phyloP scores from a whole-genome alignment of 2,329 filamentous ascomycete genomes.

The Monilinia fructigena region DNA sequence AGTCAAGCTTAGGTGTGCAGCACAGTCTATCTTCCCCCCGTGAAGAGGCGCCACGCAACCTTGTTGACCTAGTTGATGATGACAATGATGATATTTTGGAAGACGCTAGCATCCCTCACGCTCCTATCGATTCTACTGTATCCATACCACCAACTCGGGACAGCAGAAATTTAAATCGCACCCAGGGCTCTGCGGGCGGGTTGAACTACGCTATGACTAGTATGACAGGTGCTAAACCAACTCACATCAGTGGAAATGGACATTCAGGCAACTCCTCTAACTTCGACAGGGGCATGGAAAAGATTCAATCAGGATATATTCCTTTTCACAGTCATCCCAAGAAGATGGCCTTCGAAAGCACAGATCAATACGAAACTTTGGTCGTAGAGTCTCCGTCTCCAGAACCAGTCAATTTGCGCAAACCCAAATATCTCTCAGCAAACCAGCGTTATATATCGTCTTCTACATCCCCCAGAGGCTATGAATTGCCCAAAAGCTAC shows the following conservation, averaged over 20 bases:
- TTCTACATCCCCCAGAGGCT: neutral
- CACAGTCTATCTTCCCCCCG: too few relatives aligned
- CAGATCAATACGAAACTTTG: neutral
- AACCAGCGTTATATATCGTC: neutral
- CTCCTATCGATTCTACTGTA: neutral
- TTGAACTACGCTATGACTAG: neutral
- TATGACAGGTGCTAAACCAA: neutral
- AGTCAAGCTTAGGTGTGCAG: neutral
- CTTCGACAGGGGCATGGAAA: neutral
- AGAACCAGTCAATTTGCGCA: neutral
- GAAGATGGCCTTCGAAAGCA: too few relatives aligned
- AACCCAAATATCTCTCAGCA: too few relatives aligned
- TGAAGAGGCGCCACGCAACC: neutral
- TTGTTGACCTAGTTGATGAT: neutral
- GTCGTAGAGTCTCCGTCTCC: neutral
- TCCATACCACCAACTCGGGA: neutral
- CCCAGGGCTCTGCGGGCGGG: neutral
- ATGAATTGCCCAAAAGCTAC: accelerated
- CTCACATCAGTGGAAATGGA: neutral
- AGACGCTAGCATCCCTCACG: neutral
- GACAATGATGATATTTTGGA: neutral
- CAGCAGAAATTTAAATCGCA: neutral
- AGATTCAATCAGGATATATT: too few relatives aligned
- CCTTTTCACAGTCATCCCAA: neutral
- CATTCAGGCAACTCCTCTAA: too few relatives aligned